phyloP scores from a whole-genome alignment of 129 eudicot species.

The Flaveria brownii region DNA sequence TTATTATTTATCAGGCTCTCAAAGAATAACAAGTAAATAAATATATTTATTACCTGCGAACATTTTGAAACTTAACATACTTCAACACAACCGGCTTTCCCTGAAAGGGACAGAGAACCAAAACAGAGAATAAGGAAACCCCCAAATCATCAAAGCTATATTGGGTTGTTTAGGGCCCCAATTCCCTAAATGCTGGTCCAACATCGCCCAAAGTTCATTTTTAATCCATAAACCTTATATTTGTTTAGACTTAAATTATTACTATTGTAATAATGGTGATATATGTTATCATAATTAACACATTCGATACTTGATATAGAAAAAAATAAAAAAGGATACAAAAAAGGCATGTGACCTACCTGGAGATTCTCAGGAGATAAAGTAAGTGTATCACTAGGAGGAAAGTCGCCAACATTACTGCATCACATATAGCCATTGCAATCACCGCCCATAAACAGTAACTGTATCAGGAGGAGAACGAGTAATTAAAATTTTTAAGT shows the following conservation, averaged over 20 bases:
- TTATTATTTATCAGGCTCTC: not conserved
- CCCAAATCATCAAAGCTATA: not conserved
- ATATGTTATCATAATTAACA: not conserved
- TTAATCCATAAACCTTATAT: not conserved
- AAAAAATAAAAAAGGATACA: not conserved
- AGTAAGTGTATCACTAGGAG: conserved; percentile 76
- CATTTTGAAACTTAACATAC: conserved; percentile 97
- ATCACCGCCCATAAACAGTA: conserved; percentile 13
- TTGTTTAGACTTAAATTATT: not conserved
- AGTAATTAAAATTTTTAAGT: conserved; percentile 14
- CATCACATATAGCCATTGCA: conserved; percentile 25
- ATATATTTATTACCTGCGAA: conserved; percentile 68
- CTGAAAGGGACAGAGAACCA: conserved; percentile 38
- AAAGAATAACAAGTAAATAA: not conserved
- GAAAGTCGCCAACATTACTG: conserved; percentile 87
- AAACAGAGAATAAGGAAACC: not conserved
- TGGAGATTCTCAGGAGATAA: conserved; percentile 70
- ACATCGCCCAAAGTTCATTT: not conserved
- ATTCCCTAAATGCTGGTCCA: not conserved
- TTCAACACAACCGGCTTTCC: conserved; percentile 85
- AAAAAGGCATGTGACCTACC: conserved; percentile 36
- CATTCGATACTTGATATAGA: not conserved
- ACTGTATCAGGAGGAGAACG: not conserved
- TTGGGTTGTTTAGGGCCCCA: no score
- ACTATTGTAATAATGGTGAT: not conserved